Evolutionary conservation across 169 alveolate species (phyloP), one percentile per base, ranked within the genome.

Genomic region (Eimeria brunetti): DNA sequence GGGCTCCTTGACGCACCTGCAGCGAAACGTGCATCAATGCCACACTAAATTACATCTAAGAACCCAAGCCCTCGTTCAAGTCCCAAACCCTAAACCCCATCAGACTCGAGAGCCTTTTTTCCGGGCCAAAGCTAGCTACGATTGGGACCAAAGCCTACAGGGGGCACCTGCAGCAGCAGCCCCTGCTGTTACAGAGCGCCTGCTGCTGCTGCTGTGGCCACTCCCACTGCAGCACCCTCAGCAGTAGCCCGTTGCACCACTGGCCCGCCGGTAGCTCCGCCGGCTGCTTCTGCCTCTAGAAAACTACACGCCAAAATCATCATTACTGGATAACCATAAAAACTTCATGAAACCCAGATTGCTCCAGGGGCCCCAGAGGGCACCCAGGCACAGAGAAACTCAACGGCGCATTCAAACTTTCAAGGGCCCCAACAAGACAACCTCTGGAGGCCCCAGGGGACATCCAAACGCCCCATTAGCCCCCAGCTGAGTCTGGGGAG

Each of bases 1-100:
- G 49, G 96, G 96, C 60, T 94, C 96, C 86, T 94, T 94, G 71
- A 94, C 56, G 62, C 96, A 84, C 89, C 96, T 94, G 89, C 80
- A 69, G 67, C 44, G 18, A 33, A 71, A 41, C 30, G 38, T 41
- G 44, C 76, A 85, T 1, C 92, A 62, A 7, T 44, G 14, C 44
- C 30, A 60, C 44, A n/a, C n/a, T n/a, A n/a, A n/a, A n/a, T n/a
- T n/a, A n/a, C n/a, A n/a, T n/a, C n/a, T n/a, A n/a, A n/a, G n/a
- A n/a, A n/a, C 33, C 60, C 16, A 49, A 78, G 18, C 67, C 69
- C 44, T 27, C 3, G 24, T 38, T 73, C 38, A 22, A n/a, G n/a
- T n/a, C n/a, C n/a, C n/a, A n/a, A 51, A 24, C 44, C 88, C n/a
- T 51, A 78, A 22, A 27, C 60, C 81, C n/a, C 53, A 71, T 36